A percentile compares a stretch with the other conserved stretches of the same genome.
These are phyloP conservation scores for Epichloe bromicola DNA, from an alignment of 2,329 filamentous ascomycete genomes.

Conservation along the genomic window DNA sequence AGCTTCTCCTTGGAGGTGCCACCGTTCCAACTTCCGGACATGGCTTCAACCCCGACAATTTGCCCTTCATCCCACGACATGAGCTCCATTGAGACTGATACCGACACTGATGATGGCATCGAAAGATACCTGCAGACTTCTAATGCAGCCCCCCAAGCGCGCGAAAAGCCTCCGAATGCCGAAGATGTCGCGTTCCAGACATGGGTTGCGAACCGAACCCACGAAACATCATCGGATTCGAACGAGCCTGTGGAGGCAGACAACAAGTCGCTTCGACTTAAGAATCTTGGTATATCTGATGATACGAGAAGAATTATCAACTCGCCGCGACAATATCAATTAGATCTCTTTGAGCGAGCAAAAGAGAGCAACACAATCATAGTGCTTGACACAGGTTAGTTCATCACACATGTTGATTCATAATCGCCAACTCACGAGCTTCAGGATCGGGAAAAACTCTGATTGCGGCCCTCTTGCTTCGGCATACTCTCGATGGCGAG, in stretches of 20 bases:
- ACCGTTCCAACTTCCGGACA: neutral
- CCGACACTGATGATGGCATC: slow-evolving; percentile 7
- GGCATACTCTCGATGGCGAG: slow-evolving; percentile 64
- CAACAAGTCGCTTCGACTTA: neutral
- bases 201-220: slow-evolving; percentile 4
- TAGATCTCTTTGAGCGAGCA: slow-evolving; percentile 80
- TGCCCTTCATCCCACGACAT: neutral
- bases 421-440: slow-evolving; percentile 1
- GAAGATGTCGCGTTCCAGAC: slow-evolving; percentile 7
- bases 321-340: slow-evolving; percentile 77
- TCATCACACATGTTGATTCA: neutral
- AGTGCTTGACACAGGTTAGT: slow-evolving; percentile 72
- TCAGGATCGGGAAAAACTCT: slow-evolving; percentile 83
- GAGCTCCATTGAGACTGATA: neutral
- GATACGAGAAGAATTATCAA: slow-evolving; percentile 45
- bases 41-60: neutral
- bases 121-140: slow-evolving; percentile 2
- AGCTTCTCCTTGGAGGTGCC: neutral
- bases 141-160: neutral
- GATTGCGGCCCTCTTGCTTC: slow-evolving; percentile 79
- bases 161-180: neutral
- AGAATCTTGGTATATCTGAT: neutral
- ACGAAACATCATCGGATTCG: neutral
- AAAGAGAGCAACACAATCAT: slow-evolving; percentile 81
- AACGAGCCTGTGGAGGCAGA: neutral